A percentile compares a stretch with the other conserved stretches of the same genome.
These are phyloP conservation scores for Persicaria tinctoria DNA, from an alignment of 148 eudicot species.

Conservation along the genomic window DNA sequence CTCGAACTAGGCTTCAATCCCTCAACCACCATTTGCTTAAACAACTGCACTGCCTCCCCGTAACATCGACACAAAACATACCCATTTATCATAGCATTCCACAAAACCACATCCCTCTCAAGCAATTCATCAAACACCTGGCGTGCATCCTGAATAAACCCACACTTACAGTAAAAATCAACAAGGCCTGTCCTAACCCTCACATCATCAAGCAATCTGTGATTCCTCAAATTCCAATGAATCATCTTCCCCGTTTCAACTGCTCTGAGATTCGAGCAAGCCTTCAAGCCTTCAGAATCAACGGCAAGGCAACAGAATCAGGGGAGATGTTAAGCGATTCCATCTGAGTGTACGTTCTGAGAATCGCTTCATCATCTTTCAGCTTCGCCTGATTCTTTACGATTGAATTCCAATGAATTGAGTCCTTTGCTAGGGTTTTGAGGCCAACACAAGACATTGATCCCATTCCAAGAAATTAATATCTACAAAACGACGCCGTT, in stretches of 20 bases:
- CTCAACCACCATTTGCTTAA: slow-evolving; percentile 28
- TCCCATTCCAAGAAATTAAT: neutral
- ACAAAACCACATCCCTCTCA: slow-evolving; percentile 45
- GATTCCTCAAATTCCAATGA: slow-evolving; percentile 17
- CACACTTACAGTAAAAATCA: slow-evolving; percentile 45
- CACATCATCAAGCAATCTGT: slow-evolving; percentile 24
- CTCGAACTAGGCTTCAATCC: slow-evolving; percentile 36
- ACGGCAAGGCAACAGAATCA: slow-evolving; percentile 13
- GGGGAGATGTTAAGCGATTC: slow-evolving; percentile 28
- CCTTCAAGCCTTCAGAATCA: slow-evolving; percentile 52
- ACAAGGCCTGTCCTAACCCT: slow-evolving; percentile 37
- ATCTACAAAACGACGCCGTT: too few relatives aligned
- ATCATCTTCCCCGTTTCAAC: slow-evolving; percentile 35
- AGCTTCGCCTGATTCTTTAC: slow-evolving; percentile 31
- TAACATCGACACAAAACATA: slow-evolving; percentile 30
- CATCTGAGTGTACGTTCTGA: slow-evolving; percentile 30
- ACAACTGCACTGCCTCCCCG: slow-evolving; percentile 29
- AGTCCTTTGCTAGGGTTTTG: neutral
- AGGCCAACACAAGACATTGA: neutral
- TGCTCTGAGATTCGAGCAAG: slow-evolving; percentile 36
- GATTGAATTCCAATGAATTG: slow-evolving; percentile 35
- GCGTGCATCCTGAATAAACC: slow-evolving; percentile 32
- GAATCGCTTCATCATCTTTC: slow-evolving; percentile 35
- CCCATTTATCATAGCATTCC: slow-evolving; percentile 57
- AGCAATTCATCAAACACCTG: slow-evolving; percentile 35